Percentiles rank a stretch among this genome's conserved stretches.
Evolutionary conservation across 495 filamentous ascomycete genomes (phyloP).

Genomic region (Aspergillus campestris): DNA sequence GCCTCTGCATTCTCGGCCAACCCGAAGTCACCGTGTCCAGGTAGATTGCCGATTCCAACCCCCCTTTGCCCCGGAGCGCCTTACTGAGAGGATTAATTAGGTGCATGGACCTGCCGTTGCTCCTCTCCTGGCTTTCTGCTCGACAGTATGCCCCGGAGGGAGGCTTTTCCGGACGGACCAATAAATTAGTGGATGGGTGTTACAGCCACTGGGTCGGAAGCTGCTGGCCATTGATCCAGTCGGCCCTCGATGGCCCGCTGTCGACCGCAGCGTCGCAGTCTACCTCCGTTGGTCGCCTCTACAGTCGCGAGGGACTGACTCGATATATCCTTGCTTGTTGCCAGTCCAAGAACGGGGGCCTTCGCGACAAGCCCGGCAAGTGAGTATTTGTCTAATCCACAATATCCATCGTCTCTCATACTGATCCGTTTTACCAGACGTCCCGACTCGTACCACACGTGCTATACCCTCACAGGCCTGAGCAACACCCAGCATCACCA

Average conservation of each 20-base stretch:
- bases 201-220: conserved; percentile 96
- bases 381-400: conserved; percentile 31
- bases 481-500: conserved; percentile 73
- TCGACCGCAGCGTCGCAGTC: conserved; percentile 10
- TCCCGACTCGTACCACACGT: conserved; percentile 84
- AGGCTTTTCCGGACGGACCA: conserved; percentile 86
- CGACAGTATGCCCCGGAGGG: conserved; percentile 89
- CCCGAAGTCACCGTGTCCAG: conserved; percentile 61
- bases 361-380: conserved; percentile 92
- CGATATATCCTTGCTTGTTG: conserved; percentile 86
- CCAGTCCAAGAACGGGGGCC: conserved; percentile 68
- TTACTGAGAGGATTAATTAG: conserved; percentile 23
- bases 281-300: conserved; percentile 43
- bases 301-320: conserved; percentile 74
- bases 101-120: conserved; percentile 66
- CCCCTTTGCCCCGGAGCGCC: not conserved
- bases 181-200: conserved; percentile 96
- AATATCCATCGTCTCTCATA: not conserved
- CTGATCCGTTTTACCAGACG: conserved; percentile 37
- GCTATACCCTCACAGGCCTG: conserved; percentile 81
- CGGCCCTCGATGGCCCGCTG: conserved; percentile 52
- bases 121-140: conserved; percentile 80
- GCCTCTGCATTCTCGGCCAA: conserved; percentile 70
- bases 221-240: conserved; percentile 86
- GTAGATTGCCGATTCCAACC: conserved; percentile 23